These are phyloP conservation scores for Uronychia setigera DNA, from an alignment of 73 alveolate genomes.

Conservation along the genomic window DNA sequence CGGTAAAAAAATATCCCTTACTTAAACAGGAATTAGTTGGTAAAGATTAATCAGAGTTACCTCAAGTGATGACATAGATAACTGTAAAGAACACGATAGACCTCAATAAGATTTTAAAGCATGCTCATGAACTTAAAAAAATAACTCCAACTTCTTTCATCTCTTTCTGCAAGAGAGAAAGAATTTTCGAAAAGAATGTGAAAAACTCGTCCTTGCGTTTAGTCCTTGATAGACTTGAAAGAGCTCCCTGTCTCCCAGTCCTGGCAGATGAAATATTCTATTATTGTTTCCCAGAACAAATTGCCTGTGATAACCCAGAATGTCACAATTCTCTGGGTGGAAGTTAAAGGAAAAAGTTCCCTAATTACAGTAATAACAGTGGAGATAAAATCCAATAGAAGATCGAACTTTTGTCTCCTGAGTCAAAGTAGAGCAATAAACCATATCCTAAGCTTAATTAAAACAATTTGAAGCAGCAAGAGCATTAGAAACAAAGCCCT, in stretches of 20 bases:
- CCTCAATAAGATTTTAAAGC: slow-evolving; percentile 6
- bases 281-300: slow-evolving; percentile 36
- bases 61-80: slow-evolving; percentile 42
- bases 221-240: slow-evolving; percentile 31
- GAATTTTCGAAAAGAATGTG: slow-evolving; percentile 13
- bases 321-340: slow-evolving; percentile 9
- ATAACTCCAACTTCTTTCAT: slow-evolving; percentile 49
- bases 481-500: background rate
- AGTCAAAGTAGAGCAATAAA: background rate
- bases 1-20: slow-evolving; percentile 5
- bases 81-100: slow-evolving; percentile 28
- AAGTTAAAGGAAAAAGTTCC: background rate
- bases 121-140: slow-evolving; percentile 30
- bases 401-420: background rate
- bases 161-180: slow-evolving; percentile 6
- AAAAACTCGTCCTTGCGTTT: background rate
- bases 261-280: slow-evolving; percentile 41
- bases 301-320: slow-evolving; percentile 38
- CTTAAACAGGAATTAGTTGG: slow-evolving; percentile 15
- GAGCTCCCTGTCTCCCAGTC: slow-evolving; percentile 47
- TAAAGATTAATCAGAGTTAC: slow-evolving; percentile 49
- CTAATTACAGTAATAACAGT: background rate
- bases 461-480: too few species aligned
- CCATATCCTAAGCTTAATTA: too few species aligned
- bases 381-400: background rate